Evolutionary conservation across 1,284 basidiomycete species (phyloP).

Genomic region (Fomes fomentarius): DNA sequence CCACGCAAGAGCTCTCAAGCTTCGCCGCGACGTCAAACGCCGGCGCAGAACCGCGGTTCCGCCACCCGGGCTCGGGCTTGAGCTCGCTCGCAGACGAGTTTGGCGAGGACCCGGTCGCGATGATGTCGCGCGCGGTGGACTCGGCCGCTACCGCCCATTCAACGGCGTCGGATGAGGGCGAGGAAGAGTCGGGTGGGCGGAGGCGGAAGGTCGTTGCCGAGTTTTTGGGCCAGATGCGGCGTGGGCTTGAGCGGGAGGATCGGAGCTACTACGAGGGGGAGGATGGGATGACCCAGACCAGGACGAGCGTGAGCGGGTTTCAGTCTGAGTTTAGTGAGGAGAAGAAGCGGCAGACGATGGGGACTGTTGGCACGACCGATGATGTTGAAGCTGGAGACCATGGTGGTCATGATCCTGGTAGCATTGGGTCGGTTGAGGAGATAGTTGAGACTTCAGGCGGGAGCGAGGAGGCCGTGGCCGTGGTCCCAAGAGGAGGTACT

Average conservation of each 20-base stretch:
- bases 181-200: background rate
- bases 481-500: too few species aligned
- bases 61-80: background rate
- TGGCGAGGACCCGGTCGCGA: slow-evolving; percentile 16
- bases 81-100: slow-evolving; percentile 18
- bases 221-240: background rate
- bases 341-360: background rate
- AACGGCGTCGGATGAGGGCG: background rate
- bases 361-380: background rate
- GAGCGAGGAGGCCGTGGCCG: too few species aligned
- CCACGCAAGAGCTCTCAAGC: background rate
- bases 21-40: background rate
- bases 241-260: background rate
- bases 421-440: too few species aligned
- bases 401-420: too few species aligned
- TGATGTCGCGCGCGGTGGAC: background rate
- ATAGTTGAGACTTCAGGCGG: too few species aligned
- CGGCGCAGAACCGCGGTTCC: background rate
- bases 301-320: too few species aligned
- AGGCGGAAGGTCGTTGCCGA: background rate
- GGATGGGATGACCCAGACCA: background rate
- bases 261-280: background rate
- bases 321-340: background rate
- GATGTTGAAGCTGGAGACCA: background rate
- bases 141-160: background rate